phyloP scores from a whole-genome alignment of 345 rosid species.

The Brassica rapa region DNA sequence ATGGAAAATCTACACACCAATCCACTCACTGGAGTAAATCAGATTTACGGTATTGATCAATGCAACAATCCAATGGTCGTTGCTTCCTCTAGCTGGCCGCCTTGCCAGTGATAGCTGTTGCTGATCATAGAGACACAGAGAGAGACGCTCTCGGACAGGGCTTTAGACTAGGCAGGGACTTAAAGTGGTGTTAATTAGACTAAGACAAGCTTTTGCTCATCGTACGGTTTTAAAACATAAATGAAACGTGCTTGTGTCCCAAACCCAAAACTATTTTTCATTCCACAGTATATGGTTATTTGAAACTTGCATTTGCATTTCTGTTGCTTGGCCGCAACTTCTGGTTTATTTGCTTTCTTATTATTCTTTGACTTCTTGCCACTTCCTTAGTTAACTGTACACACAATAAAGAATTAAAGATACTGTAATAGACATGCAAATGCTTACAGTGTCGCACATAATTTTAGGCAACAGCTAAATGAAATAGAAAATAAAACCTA shows the following conservation, averaged over 20 bases:
- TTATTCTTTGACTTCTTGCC: too few relatives aligned
- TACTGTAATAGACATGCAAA: too few relatives aligned
- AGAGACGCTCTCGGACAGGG: neutral
- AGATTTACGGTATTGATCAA: constrained; percentile 23
- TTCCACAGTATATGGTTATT: too few relatives aligned
- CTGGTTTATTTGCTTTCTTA: too few relatives aligned
- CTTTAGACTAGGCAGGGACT: neutral
- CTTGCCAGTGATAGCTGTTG: constrained; percentile 21
- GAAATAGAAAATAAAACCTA: too few relatives aligned
- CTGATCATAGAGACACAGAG: neutral
- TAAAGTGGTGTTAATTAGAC: constrained; percentile 9
- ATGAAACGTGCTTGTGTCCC: neutral
- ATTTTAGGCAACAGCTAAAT: too few relatives aligned
- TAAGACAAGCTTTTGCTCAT: constrained; percentile 22
- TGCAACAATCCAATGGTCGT: constrained; percentile 26
- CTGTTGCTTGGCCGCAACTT: too few relatives aligned
- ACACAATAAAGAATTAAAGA: too few relatives aligned
- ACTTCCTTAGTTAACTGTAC: too few relatives aligned
- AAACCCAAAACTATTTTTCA: too few relatives aligned
- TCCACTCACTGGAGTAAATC: constrained; percentile 7
- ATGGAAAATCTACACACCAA: neutral
- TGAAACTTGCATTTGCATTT: too few relatives aligned
- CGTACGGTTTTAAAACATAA: constrained; percentile 21
- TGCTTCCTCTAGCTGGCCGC: constrained; percentile 30
- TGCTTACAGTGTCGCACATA: too few relatives aligned